Evolutionary conservation across 352 stramenopile genomes (phyloP), one percentile per base, ranked within the genome.

Genomic region (Phytophthora ohioensis): DNA sequence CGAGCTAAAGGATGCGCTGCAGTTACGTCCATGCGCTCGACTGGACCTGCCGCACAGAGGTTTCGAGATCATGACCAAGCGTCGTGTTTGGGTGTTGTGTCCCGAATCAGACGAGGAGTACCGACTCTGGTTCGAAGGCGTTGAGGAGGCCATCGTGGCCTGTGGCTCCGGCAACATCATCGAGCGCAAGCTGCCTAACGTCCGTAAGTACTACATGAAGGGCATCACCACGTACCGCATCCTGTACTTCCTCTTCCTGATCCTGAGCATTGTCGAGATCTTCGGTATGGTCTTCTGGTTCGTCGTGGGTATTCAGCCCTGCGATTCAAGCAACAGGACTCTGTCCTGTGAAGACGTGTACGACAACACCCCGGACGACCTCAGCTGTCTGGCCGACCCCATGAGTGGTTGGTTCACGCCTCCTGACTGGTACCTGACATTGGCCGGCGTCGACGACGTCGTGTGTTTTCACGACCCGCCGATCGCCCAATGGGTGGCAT

Each of bases 201-300:
- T 96, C 27, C 87, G 89, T 46, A 93, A 93, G 82, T 96, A 96
- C 79, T 82, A 91, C 60, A 94, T 96, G 87, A 96, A 96, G 78
- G 89, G 89, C 61, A 90, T 87, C 66, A 76, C 75, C 12, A 87
- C 78, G 46, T 96, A 96, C 73, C 89, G 87, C 57, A 56, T 88
- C 5, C 72, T 93, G 31, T 96, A 94, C 76, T 84, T 91, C 61
- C 65, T 94, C 31, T 94, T 94, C 69, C 65, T 96, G 17, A 54
- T 96, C 42, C 64, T 87, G 6, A 81, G 84, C 43, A 41, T 94
- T 12, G 57, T 91, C 15, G 89, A 96, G 75, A 71, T 96, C 32
- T 81, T 88, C 41, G 89, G 81, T 0, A 56, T 94, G 5, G 32
- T 94, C 17, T 93, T 96, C 69, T 96, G 84, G 80, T 91, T 96